Conservation (phyloP, 148 eudicot species). For the Talinum fruticosum region DNA sequence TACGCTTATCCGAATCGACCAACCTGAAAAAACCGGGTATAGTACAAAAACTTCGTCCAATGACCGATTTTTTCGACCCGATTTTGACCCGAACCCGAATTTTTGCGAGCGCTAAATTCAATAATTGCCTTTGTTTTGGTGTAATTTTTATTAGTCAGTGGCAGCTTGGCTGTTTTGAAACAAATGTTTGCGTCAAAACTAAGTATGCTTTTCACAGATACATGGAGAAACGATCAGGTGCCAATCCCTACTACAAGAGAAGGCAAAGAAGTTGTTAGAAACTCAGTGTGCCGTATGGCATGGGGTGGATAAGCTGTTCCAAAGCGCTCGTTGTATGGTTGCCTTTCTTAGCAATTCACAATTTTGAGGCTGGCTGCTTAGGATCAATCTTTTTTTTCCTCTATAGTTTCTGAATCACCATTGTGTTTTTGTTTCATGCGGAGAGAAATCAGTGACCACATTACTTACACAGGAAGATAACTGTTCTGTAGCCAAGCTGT, state of each 20-base stretch:
- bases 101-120: too few species aligned
- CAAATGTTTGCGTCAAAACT: background rate
- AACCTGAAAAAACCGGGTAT: too few species aligned
- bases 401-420: background rate
- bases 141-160: too few species aligned
- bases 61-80: too few species aligned
- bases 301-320: conserved; percentile 74
- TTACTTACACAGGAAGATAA: background rate
- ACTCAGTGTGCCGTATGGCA: conserved; percentile 76
- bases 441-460: background rate
- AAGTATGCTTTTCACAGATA: conserved; percentile 40
- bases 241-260: conserved; percentile 62
- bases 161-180: too few species aligned
- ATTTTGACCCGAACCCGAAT: too few species aligned
- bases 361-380: conserved; percentile 37
- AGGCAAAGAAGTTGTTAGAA: conserved; percentile 71
- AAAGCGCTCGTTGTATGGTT: conserved; percentile 84
- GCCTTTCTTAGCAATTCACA: conserved; percentile 88
- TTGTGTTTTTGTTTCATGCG: background rate
- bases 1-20: too few species aligned
- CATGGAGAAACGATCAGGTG: conserved; percentile 85
- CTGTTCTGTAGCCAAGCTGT: background rate
- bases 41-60: too few species aligned
- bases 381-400: background rate
- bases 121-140: too few species aligned